Evolutionary conservation across 768 basidiomycete species (phyloP).

Genomic region (Leccinum subgranulosum): DNA sequence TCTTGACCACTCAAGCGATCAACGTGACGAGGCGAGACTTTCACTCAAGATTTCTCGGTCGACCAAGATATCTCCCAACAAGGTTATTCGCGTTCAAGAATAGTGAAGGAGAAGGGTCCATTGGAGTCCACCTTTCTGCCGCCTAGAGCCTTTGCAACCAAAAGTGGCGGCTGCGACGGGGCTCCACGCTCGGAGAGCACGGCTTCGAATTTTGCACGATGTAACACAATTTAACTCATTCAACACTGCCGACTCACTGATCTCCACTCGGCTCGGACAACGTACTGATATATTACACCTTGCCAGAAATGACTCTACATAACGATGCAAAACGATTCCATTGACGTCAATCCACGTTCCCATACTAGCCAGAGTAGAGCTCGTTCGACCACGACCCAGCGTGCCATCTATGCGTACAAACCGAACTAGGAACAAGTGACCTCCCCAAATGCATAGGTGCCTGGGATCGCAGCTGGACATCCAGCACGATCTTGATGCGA

Average conservation of each 20-base stretch:
- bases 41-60: no score
- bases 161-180: neutral
- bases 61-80: no score
- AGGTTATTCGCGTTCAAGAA: no score
- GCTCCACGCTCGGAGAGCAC: neutral
- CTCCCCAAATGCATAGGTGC: slow-evolving; percentile 43
- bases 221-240: neutral
- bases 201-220: neutral
- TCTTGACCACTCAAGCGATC: no score
- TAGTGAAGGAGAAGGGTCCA: no score
- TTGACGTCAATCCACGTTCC: neutral
- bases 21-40: no score
- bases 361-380: neutral
- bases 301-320: neutral
- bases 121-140: no score
- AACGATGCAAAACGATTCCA: neutral
- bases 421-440: slow-evolving; percentile 32
- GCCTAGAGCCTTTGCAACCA: no score
- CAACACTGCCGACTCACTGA: neutral
- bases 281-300: neutral
- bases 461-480: slow-evolving; percentile 42
- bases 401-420: slow-evolving; percentile 9
- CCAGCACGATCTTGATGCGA: slow-evolving; percentile 47
- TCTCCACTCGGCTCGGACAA: neutral
- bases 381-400: slow-evolving; percentile 15